Evolutionary conservation across 441 rosid species (phyloP).

Genomic region (Melianthus villosus): DNA sequence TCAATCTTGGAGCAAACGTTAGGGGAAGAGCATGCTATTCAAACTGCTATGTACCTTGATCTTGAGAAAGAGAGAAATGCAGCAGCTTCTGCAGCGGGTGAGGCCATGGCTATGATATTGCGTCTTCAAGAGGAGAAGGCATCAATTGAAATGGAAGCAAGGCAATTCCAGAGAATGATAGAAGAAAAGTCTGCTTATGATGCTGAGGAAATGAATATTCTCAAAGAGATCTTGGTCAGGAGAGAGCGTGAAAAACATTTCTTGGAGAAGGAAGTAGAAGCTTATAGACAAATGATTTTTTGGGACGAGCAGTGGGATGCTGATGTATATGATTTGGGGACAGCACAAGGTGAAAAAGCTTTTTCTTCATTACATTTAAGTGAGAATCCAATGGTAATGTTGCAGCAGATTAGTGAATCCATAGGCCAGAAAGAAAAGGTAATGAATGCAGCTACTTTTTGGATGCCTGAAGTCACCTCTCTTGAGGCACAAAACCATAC

Average conservation of each 20-base stretch:
- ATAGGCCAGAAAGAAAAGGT: conserved; percentile 14
- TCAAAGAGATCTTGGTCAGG: conserved; percentile 57
- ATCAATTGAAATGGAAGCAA: conserved; percentile 49
- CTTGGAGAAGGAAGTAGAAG: conserved; percentile 65
- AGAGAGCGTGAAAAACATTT: conserved; percentile 69
- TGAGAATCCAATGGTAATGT: conserved; percentile 18
- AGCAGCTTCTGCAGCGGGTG: conserved; percentile 63
- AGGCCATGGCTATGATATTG: conserved; percentile 59
- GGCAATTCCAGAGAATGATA: conserved; percentile 59
- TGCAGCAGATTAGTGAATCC: conserved; percentile 13
- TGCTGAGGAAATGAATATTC: conserved; percentile 65
- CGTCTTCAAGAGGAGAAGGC: conserved; percentile 50
- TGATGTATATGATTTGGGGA: conserved; percentile 14
- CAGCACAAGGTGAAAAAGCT: conserved; percentile 11
- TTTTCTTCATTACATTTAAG: conserved; percentile 11
- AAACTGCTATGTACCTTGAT: conserved; percentile 27
- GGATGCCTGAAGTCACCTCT: conserved; percentile 13
- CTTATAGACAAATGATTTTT: conserved; percentile 32
- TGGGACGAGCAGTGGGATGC: conserved; percentile 24
- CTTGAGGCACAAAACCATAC: conserved; percentile 11
- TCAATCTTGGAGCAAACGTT: conserved; percentile 28
- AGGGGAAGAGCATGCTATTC: conserved; percentile 26
- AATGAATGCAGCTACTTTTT: conserved; percentile 11
- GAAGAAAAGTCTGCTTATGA: conserved; percentile 67
- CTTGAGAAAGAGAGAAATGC: conserved; percentile 72